A percentile compares a stretch with the other conserved stretches of the same genome.
phyloP scores from a whole-genome alignment of 106 monocot species.

The Platanthera guangdongensis region DNA sequence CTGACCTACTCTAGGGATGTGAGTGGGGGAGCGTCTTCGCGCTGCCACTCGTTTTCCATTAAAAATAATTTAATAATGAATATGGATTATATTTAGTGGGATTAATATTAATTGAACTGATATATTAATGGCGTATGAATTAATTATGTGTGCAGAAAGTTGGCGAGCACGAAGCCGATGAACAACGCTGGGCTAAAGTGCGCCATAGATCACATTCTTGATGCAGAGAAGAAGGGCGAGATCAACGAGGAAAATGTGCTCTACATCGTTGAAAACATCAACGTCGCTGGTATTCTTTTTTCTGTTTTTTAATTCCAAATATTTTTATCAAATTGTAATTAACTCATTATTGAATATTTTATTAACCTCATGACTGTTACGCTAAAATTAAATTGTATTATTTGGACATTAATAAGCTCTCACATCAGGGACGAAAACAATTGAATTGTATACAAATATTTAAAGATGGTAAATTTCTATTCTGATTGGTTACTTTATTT shows the following conservation, averaged over 20 bases:
- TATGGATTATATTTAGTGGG: neutral
- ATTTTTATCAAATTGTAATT: neutral
- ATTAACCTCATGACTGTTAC: neutral
- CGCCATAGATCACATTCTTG: conserved; percentile 56
- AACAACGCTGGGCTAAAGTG: conserved; percentile 23
- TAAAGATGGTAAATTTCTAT: no score
- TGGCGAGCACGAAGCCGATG: conserved; percentile 23
- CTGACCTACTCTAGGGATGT: no score
- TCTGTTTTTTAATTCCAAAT: neutral
- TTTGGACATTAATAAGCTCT: no score
- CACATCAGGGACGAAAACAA: no score
- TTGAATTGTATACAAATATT: no score
- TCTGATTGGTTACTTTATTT: no score
- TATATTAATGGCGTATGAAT: neutral
- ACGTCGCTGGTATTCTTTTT: conserved; percentile 31
- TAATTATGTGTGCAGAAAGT: conserved; percentile 19
- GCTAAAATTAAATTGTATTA: no score
- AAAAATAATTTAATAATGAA: neutral
- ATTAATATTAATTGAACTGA: neutral
- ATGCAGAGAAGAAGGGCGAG: conserved; percentile 48
- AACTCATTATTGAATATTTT: neutral
- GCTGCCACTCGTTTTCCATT: neutral
- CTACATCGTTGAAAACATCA: conserved; percentile 65
- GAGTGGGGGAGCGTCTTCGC: no score
- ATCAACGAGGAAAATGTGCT: conserved; percentile 57